Base-by-base conservation (phyloP, 352 stramenopile species). In the Phytophthora nicotianae region DNA sequence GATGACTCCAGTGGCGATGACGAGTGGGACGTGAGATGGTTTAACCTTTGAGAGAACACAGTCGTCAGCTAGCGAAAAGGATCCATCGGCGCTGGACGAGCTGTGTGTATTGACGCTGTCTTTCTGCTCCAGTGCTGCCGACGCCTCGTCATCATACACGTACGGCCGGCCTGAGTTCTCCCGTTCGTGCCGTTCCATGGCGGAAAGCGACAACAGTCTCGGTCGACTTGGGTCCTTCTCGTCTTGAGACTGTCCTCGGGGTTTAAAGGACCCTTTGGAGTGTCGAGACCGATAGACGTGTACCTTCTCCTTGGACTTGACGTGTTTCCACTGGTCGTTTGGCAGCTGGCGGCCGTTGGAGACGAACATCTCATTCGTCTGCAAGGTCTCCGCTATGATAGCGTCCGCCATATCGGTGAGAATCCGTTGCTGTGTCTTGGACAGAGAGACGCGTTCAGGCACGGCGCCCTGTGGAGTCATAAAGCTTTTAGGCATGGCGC, bases 301-400 rank as follows among this genome's bases (percentile, higher is more conserved):
- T 19, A 90, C 51, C 51, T 83, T 68, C 41, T 90, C 78, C 38
- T 78, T 78, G 6, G 69, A 63, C 53, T 79, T 81, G 29, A 83
- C 50, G 42, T 81, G 72, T 60, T 86, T 86, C 81, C 81, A 90
- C 50, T 77, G 63, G 14, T 77, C 50, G 8, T 46, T 42, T 4
- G 71, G 46, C n/a, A 88, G 51, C 14, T 63, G 50, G 23, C 76
- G 74, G 7, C 66, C 63, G 49, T 70, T 62, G 21, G 67, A 55
- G 50, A 85, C 73, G 69, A 83, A 88, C 19, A 54, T 58, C 26
- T 84, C 81, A 59, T 85, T 75, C 5, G 73, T 69, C 11, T 81
- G 68, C 40, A 90, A 70, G 16, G 77, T 85, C 53, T 85, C 81
- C 33, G 75, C 76, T 38, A 90, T 69, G 58, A 90, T 76, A 13